Evolutionary conservation across 208 protist genomes (phyloP), one percentile per base, ranked within the genome.

Genomic region (Acanthamoeba healyi): DNA sequence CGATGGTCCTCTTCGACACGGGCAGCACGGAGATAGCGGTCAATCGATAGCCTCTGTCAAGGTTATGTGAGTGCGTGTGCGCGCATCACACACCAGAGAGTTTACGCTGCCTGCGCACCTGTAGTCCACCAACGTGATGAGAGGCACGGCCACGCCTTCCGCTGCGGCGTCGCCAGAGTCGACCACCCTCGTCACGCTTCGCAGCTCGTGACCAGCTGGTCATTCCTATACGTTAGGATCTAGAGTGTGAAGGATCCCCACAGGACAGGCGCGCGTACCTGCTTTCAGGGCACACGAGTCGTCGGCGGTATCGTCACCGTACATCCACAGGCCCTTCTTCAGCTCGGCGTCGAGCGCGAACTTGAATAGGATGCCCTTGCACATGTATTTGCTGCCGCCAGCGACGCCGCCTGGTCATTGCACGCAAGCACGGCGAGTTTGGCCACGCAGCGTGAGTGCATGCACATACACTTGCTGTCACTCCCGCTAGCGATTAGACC

Each of bases 281-380:
- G n/a, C 86, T 49, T 92, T 92, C 7, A 44, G 15, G 9, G 86
- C 86, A 24, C 36, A 12, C 10, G 86, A 42, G 63, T 92, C 86
- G 29, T 92, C 74, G 12, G 86, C 14, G 38, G 38, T 58, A n/a
- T 67, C 36, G 44, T 92, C 40, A 54, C 86, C 86, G 38, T 92
- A 92, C 86, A 92, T 92, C 86, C 86, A 92, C 9, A 65, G 81
- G 81, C 58, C 63, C 44, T 67, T 67, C 36, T 56, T 65, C 58
- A 92, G 42, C 44, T 94, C 89, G 32, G 29, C 44, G 65, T 94
- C 89, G 34, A 94, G 38, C 12, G 89, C 89, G 46, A 84, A 94
- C 92, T 94, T 94, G 92, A 94, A 94, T 3, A 94, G 82, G 58
- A 94, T 94, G 82, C 92, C 92, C 29, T 67, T 51, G 44, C 65